Evolutionary conservation across 352 stramenopile genomes (phyloP), one percentile per base, ranked within the genome.

Genomic region (Phytophthora kernoviae): DNA sequence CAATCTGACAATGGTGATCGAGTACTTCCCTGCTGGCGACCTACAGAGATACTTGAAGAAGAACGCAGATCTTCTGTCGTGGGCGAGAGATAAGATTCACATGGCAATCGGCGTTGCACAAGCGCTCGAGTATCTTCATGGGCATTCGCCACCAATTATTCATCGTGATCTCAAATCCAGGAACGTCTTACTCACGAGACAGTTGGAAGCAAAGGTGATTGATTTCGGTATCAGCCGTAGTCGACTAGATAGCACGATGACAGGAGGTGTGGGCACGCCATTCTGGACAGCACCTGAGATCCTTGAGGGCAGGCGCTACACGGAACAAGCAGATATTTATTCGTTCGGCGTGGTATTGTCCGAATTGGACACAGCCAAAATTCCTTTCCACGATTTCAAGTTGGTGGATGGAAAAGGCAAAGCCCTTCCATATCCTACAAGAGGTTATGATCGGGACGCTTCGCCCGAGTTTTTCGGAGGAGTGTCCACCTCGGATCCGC

Each of bases 201-300:
- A 61, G 11, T 48, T 77, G 15, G 52, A 70, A 12, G 55, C 68
- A 0, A 79, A 85, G 17, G 46, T 85, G 17, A 83, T 81, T 30
- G 75, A 83, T 30, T 85, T 85, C 44, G 75, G 75, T 1, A 68
- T 83, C 1, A 80, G 69, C 51, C 62, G 75, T 6, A 56, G 58
- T 4, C 50, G 47, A 12, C 47, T 72, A 0, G 69, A 73, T 20
- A 55, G 56, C 22, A 68, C 61, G 2, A 77, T 73, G 61, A 77
- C 72, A 11, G 68, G 69, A 14, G 70, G 81, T 8, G 70, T 71
- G n/a, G 79, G 79, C 14, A 89, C 73, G 8, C 70, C 69, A 2
- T 79, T 56, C 47, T 91, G 79, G 77, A 85, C 79, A 14, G 81
- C 78, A 1, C 81, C 83, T 4, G 83, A 92, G 51, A 75, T 91